Evolutionary conservation across 176 grass and related monocot genomes (phyloP).

Genomic region (Musa itinerans): DNA sequence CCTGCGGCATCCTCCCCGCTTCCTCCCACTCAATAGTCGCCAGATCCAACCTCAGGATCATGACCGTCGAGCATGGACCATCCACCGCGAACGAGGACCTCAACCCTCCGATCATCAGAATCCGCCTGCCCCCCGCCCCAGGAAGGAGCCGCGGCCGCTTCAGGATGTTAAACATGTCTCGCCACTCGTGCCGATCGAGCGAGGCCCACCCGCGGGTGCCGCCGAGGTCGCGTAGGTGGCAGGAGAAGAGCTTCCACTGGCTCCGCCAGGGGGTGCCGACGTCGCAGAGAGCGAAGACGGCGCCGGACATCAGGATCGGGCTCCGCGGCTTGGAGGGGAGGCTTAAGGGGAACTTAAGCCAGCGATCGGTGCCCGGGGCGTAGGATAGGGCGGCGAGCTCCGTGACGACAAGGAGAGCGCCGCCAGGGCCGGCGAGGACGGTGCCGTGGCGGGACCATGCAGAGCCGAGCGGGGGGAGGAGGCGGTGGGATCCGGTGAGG

Average conservation of each 20-base stretch:
- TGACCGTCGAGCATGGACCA: conserved; percentile 80
- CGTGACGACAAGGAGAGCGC: conserved; percentile 61
- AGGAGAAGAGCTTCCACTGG: conserved; percentile 98
- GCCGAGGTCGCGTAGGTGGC: conserved; percentile 44
- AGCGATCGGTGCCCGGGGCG: conserved; percentile 45
- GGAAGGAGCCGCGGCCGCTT: conserved; percentile 81
- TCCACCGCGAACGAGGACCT: conserved; percentile 76
- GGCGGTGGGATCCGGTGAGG: conserved; percentile 56
- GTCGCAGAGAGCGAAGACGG: conserved; percentile 81
- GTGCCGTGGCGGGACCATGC: conserved; percentile 98
- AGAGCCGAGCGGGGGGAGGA: conserved; percentile 83
- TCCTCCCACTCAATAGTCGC: conserved; percentile 94
- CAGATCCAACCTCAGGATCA: conserved; percentile 82
- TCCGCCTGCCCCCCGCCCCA: conserved; percentile 47
- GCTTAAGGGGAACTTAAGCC: conserved; percentile 85
- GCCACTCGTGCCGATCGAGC: conserved; percentile 52
- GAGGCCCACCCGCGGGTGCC: conserved; percentile 58
- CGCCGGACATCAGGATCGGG: conserved; percentile 61
- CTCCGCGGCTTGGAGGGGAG: conserved; percentile 90
- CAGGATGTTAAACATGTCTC: conserved; percentile 85
- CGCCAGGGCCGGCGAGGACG: conserved; percentile 64
- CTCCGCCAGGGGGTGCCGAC: conserved; percentile 88
- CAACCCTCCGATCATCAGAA: conserved; percentile 92
- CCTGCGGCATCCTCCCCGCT: conserved; percentile 76
- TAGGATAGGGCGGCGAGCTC: conserved; percentile 89